These are phyloP conservation scores for Bacterosira constricta DNA, from an alignment of 108 stramenopile genomes.

Conservation along the genomic window DNA sequence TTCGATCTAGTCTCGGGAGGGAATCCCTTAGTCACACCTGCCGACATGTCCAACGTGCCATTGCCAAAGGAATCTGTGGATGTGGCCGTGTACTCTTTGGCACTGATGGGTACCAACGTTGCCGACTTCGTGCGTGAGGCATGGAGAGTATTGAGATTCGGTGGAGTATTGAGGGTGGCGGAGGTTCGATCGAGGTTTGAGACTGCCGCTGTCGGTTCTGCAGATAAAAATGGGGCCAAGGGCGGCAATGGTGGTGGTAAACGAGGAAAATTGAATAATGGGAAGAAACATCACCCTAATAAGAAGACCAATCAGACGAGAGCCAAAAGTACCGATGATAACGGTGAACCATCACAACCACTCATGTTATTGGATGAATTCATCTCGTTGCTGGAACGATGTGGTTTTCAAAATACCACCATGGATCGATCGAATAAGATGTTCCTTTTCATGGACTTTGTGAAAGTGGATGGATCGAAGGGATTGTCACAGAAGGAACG, in stretches of 20 bases:
- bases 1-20: conserved; percentile 94
- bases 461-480: conserved; percentile 68
- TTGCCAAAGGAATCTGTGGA: conserved; percentile 85
- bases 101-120: conserved; percentile 97
- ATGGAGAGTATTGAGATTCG: conserved; percentile 81
- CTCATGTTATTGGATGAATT: conserved; percentile 62
- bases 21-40: conserved; percentile 89
- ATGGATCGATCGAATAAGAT: conserved; percentile 91
- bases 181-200: conserved; percentile 97
- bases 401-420: conserved; percentile 71
- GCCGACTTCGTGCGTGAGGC: conserved; percentile 95
- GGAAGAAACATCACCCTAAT: conserved; percentile 13
- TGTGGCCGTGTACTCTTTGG: conserved; percentile 94
- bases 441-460: conserved; percentile 89
- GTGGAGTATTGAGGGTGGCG: conserved; percentile 89
- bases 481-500: conserved; percentile 61
- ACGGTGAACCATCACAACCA: conserved; percentile 5
- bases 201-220: conserved; percentile 40
- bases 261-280: conserved; percentile 28
- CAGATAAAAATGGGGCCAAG: background rate
- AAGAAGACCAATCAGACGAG: background rate
- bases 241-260: conserved; percentile 2
- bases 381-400: conserved; percentile 64
- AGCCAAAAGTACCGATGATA: conserved; percentile 2
- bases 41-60: conserved; percentile 97